A percentile compares a stretch with the other conserved stretches of the same genome.
Evolutionary conservation across 331 rosid species (phyloP).

Genomic region (Ulmus americana): DNA sequence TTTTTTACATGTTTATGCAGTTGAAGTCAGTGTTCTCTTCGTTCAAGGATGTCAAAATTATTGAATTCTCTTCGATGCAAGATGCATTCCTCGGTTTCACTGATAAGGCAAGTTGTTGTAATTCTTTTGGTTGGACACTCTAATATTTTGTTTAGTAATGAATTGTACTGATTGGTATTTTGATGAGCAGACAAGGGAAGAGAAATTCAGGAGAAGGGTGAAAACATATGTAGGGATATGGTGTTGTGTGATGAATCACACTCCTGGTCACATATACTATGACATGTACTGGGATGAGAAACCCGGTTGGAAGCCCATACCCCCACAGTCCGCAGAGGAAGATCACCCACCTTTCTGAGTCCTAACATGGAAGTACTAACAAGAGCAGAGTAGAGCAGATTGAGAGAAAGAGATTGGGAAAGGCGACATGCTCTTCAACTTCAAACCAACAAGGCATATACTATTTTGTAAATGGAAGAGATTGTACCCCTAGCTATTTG

Average conservation of each 20-base stretch:
- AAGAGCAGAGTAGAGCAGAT: not conserved
- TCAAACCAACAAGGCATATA: not conserved
- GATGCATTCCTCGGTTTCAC: constrained; percentile 66
- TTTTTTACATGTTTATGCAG: constrained; percentile 38
- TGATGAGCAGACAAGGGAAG: constrained; percentile 53
- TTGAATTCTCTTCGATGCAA: constrained; percentile 87
- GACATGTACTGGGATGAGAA: constrained; percentile 99
- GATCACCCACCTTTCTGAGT: constrained; percentile 79
- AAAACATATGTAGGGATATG: constrained; percentile 83
- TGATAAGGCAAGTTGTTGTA: constrained; percentile 50
- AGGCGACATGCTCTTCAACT: constrained; percentile 34
- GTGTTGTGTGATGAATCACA: constrained; percentile 76
- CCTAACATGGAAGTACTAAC: not conserved
- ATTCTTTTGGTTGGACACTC: not conserved
- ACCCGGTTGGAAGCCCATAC: constrained; percentile 80
- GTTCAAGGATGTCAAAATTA: constrained; percentile 77
- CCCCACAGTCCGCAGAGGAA: constrained; percentile 72
- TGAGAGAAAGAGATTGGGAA: not conserved
- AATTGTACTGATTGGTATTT: not conserved
- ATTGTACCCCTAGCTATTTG: constrained; percentile 6
- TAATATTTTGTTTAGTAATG: not conserved
- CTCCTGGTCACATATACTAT: constrained; percentile 84
- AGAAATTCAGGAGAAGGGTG: constrained; percentile 62
- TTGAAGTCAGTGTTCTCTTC: constrained; percentile 55
- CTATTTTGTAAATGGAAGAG: constrained; percentile 3